Evolutionary conservation across 352 stramenopile species (phyloP), one percentile per base, ranked within the genome.

Genomic region (Pythium dissotocum): DNA sequence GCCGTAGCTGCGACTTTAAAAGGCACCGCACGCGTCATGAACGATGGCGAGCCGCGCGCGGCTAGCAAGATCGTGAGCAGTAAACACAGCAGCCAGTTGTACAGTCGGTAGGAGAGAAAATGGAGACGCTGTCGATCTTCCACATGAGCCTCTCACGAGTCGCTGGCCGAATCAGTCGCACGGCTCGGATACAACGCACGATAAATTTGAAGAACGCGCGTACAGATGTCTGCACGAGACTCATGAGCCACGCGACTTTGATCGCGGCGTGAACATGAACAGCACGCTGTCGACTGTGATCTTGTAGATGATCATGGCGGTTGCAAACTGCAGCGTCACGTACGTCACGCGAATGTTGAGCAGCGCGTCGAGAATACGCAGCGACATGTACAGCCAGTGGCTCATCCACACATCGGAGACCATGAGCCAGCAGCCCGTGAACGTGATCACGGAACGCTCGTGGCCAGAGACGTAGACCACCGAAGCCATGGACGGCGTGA

Each of bases 51-150:
- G 18, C 75, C 76, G 7, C 67, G 65, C 26, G 66, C 49, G 10
- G 71, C 67, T 9, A 85, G 61, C 2, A 88, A 61, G 30, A 72
- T 77, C 4, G 85, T 52, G 8, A 81, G 18, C 40, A 80, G 63
- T 18, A 44, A 18, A 53, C 70, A 83, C 0, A 87, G 74, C 52
- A 87, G 58, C 9, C 85, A 48, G 32, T 76, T 85, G 71, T 87
- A 88, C n/a, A 85, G 38, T 54, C 82, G 81, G 59, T 84, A 88
- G 36, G 67, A 81, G 52, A 84, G 26, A 42, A 88, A 88, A 88
- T 52, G 4, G 78, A 53, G 7, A 62, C 72, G 0, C 72, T 68
- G 56, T 88, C 80, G 21, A 86, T 67, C 44, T 77, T 86, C 76
- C 77, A 86, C 44, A 82, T 76, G 40, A 88, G 57, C 2, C 66